These are phyloP conservation scores for Elsinoe arachidis DNA, from an alignment of 2,329 filamentous ascomycete genomes.

Conservation along the genomic window DNA sequence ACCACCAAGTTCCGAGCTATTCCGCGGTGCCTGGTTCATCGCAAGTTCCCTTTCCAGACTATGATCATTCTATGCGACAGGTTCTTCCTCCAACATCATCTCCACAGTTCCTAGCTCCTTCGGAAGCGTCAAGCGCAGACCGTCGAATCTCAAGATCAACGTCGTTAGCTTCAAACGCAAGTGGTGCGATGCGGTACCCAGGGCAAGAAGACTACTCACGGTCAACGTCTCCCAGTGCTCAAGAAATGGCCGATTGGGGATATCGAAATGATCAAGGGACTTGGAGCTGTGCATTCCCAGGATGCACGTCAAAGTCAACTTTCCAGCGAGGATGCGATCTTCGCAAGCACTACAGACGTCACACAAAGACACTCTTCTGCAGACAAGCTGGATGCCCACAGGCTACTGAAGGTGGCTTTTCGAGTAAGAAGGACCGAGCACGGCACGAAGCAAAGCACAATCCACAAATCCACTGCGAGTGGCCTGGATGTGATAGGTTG, in stretches of 20 bases:
- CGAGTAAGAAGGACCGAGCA: constrained; percentile 54
- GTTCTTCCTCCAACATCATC: background rate
- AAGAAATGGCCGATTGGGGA: constrained; percentile 31
- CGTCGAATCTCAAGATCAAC: constrained; percentile 18
- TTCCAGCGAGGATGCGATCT: constrained; percentile 54
- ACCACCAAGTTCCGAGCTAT: background rate
- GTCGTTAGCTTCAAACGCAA: constrained; percentile 24
- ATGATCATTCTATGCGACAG: constrained; percentile 7
- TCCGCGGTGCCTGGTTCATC: constrained; percentile 6
- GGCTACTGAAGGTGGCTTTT: constrained; percentile 49
- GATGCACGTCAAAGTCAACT: constrained; percentile 49
- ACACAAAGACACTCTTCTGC: constrained; percentile 54
- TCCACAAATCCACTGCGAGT: constrained; percentile 51
- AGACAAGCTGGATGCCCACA: constrained; percentile 51
- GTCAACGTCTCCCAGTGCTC: constrained; percentile 25
- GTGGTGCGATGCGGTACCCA: constrained; percentile 19
- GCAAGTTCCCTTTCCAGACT: constrained; percentile 1
- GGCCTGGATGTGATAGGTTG: constrained; percentile 48
- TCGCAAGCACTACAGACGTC: constrained; percentile 54
- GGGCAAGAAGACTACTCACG: constrained; percentile 22
- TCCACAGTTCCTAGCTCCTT: constrained; percentile 14
- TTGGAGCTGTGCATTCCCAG: constrained; percentile 52
- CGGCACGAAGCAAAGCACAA: constrained; percentile 56
- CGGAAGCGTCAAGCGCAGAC: constrained; percentile 9
- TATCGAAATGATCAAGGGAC: constrained; percentile 38